Evolutionary conservation across 2,329 filamentous ascomycete species (phyloP).

Genomic region (Colletotrichum nymphaeae): DNA sequence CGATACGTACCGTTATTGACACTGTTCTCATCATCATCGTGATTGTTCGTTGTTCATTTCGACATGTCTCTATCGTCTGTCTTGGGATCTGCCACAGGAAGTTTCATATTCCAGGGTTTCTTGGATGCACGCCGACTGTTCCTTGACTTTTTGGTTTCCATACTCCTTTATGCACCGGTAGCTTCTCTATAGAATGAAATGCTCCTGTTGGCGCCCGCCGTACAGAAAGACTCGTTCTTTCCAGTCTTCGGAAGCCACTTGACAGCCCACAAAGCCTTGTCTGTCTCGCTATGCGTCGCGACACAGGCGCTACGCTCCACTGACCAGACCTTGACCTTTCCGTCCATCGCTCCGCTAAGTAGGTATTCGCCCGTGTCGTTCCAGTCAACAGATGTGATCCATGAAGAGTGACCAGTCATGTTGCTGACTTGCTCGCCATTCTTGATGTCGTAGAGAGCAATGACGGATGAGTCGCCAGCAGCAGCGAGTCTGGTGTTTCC

Average conservation of each 20-base stretch:
- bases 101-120: slow-evolving; percentile 3
- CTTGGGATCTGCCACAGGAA: background rate
- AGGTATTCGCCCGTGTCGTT: slow-evolving; percentile 93
- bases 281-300: slow-evolving; percentile 92
- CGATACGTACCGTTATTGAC: background rate
- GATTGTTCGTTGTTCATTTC: slow-evolving; percentile 1
- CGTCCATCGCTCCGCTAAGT: slow-evolving; percentile 88
- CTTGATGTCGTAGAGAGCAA: slow-evolving; percentile 90
- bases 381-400: slow-evolving; percentile 94
- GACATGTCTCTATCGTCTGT: background rate
- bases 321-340: slow-evolving; percentile 96
- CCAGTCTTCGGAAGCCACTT: slow-evolving; percentile 82
- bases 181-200: slow-evolving; percentile 89
- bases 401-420: slow-evolving; percentile 81
- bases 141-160: background rate
- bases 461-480: slow-evolving; percentile 87
- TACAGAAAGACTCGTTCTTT: slow-evolving; percentile 79
- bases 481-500: slow-evolving; percentile 86
- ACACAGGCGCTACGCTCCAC: slow-evolving; percentile 87
- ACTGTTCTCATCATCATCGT: slow-evolving; percentile 6
- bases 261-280: slow-evolving; percentile 85
- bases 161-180: slow-evolving; percentile 60
- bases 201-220: slow-evolving; percentile 80
- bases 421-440: slow-evolving; percentile 94
- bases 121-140: background rate